phyloP scores from a whole-genome alignment of 331 rosid species.

The Malus hybrid region DNA sequence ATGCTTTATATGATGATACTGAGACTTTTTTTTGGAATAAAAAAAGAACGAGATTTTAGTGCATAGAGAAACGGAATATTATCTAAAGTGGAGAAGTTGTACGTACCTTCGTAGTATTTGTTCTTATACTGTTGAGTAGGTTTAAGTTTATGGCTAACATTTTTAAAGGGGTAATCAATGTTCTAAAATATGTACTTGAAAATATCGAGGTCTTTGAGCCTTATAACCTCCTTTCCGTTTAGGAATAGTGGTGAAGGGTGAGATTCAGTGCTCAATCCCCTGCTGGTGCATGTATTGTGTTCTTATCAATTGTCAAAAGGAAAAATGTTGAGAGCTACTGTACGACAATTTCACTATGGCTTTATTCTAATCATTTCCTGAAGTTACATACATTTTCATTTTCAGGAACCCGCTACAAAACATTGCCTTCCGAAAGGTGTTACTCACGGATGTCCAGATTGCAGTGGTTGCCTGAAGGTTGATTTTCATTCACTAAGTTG shows the following conservation, averaged over 20 bases:
- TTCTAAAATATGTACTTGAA: neutral
- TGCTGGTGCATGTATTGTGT: neutral
- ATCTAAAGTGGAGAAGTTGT: neutral
- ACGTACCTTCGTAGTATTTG: neutral
- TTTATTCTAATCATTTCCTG: neutral
- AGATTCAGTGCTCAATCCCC: neutral
- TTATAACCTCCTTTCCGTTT: neutral
- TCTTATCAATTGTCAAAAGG: neutral
- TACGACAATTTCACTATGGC: neutral
- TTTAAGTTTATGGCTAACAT: neutral
- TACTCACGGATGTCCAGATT: constrained; percentile 47
- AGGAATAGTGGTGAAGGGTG: neutral
- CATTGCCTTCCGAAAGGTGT: constrained; percentile 56
- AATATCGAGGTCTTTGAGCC: neutral
- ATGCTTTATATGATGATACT: neutral
- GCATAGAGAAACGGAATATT: neutral
- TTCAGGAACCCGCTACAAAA: constrained; percentile 37
- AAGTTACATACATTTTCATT: neutral
- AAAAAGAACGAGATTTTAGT: neutral
- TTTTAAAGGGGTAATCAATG: neutral
- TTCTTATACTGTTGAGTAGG: neutral
- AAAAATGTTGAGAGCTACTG: neutral
- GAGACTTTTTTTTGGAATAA: neutral
- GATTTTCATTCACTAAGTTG: constrained; percentile 5
- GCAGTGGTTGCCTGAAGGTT: constrained; percentile 60